Base-by-base conservation (phyloP, 805 yeast species). In the Candida patagonica region DNA sequence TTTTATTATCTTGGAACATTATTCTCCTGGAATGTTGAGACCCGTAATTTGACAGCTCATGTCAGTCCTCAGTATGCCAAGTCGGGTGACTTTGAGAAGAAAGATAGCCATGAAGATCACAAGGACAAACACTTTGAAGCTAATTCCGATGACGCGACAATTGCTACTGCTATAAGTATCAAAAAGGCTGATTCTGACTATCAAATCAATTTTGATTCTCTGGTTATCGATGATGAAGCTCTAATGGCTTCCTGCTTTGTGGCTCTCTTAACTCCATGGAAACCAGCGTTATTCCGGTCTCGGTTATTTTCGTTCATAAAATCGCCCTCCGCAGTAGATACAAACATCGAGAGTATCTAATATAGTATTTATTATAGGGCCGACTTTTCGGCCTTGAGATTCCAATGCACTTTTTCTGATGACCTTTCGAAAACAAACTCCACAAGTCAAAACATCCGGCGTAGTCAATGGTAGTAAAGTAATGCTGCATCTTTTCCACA, bases 401-500 rank as follows among this genome's bases (percentile, higher is more conserved):
- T 37, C 32, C 5, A 42, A 27, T 5, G 43, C 37, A 17, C 41
- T 9, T 26, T 37, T 30, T 21, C 29, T 31, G 4, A 48, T 25
- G 13, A 53, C 42, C 33, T 49, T 47, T 19, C 56, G 22, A 10
- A 42, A 42, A 45, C 63, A 61, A 13, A 55, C 55, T 15, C 35
- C 27, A 44, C 61, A 61, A 3, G 53, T 43, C 33, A 44, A 42
- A n/a, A 44, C 40, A 17, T 51, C 47, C 9, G 52, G 45, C 21
- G 45, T 42, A 33, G 50, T 45, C 15, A 62, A 29, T 2, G 67
- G 67, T 26, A 60, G 40, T 27, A 62, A 38, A 1, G 66, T 60
- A 10, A 57, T 31, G 12, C 57, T 41, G 42, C 67, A 62, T 23
- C 67, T 49, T 20, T 46, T 43, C 67, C 67, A 62, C 3, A 32